A percentile compares a stretch with the other conserved stretches of the same genome.
Evolutionary conservation across 2,329 filamentous ascomycete genomes (phyloP).

Genomic region (Aureobasidium sp.): DNA sequence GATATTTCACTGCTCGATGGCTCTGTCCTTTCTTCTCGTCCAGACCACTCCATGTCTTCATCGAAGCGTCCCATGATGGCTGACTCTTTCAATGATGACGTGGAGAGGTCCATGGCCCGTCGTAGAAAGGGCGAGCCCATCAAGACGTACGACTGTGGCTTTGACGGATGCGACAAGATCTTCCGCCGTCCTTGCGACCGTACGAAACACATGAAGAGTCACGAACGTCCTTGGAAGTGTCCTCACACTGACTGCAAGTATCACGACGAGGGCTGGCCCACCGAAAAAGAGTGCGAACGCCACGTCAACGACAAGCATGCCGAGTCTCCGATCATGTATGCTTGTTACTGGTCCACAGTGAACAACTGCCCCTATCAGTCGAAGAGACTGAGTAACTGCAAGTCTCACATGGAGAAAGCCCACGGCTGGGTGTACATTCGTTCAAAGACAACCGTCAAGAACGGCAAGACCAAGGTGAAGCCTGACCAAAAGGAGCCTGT

Average conservation of each 20-base stretch:
- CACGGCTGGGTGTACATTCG: constrained; percentile 87
- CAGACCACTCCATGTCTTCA: constrained; percentile 19
- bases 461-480: constrained; percentile 57
- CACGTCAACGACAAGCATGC: constrained; percentile 97
- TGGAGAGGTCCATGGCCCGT: constrained; percentile 88
- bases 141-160: constrained; percentile 43
- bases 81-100: constrained; percentile 72
- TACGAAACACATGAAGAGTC: constrained; percentile 97
- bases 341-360: constrained; percentile 66
- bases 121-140: constrained; percentile 77
- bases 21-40: constrained; percentile 31
- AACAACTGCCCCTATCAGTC: constrained; percentile 75
- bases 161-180: constrained; percentile 84
- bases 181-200: constrained; percentile 97
- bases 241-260: constrained; percentile 78
- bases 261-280: constrained; percentile 83
- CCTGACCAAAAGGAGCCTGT: constrained; percentile 8
- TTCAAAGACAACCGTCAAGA: constrained; percentile 63
- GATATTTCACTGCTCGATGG: constrained; percentile 61
- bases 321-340: constrained; percentile 67
- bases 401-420: constrained; percentile 97
- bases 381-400: constrained; percentile 94
- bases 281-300: constrained; percentile 93
- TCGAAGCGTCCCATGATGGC: constrained; percentile 51
- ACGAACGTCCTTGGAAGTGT: constrained; percentile 95